Base-by-base conservation (phyloP, 345 rosid genomes). In the Sapria himalayana region DNA sequence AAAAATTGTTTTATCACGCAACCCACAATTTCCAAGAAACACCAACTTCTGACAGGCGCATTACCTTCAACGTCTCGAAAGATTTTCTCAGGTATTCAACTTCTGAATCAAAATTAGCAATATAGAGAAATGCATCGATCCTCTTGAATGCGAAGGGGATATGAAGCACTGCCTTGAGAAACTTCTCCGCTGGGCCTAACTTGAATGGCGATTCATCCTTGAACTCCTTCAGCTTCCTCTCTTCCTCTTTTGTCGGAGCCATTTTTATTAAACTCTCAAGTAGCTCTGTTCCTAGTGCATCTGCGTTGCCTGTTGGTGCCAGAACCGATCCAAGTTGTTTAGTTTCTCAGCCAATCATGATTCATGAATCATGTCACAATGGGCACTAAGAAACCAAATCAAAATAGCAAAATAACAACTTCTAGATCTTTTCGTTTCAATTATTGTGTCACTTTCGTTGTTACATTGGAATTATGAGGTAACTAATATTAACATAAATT, bases 171-270 rank as follows among this genome's bases (percentile, higher is more conserved):
- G 76, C 80, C 65, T 55, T 91, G 29, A 91, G 84, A 46, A 91
- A 91, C 53, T 75, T 91, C 66, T 84, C 99, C 0, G 95, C 99
- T 15, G 86, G 85, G 13, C 93, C 99, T 9, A 80, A 56, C 62
- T 84, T 84, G 43, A 59, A 46, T 7, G 76, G 93, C 1, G 86
- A 67, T 59, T 73, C 92, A 35, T 72, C 81, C 32, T 74, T 75
- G 69, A 71, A 75, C 47, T 77, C 92, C 53, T 63, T 71, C 43
- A 91, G 67, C 46, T 74, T 91, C 3, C 41, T 61, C 49, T 77
- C 93, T 64, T 91, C 95, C 52, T 84, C 99, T 61, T 77, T 68
- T 0, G 85, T 71, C 22, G 93, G 95, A 45, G 95, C 81, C 99
- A 91, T 91, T 71, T 80, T 91, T 36, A 80, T 64, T 48, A 91